Conservation (phyloP, 352 stramenopile genomes). For the Phytophthora lateralis region DNA sequence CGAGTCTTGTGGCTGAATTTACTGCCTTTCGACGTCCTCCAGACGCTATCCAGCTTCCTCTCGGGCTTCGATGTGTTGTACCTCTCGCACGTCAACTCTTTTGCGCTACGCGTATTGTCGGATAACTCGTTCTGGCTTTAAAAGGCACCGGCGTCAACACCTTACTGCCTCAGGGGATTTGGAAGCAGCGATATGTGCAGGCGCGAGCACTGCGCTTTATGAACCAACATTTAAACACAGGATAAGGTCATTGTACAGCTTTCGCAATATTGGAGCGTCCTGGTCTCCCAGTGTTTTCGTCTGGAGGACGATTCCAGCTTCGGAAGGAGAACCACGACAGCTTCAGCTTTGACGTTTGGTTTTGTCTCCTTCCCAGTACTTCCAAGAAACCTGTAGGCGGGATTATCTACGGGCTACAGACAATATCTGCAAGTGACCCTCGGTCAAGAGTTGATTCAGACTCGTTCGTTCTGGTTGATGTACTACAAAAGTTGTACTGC, state of each 20-base stretch:
- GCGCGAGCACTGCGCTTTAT: constrained; percentile 2
- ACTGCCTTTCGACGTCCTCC: constrained; percentile 2
- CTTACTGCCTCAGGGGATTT: neutral
- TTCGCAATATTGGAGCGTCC: constrained; percentile 1
- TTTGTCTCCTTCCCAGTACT: constrained; percentile 12
- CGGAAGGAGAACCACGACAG: neutral
- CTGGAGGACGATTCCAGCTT: constrained; percentile 4
- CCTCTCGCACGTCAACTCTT: constrained; percentile 18
- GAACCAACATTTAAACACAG: neutral
- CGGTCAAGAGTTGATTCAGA: constrained; percentile 1
- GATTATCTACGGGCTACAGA: constrained; percentile 16
- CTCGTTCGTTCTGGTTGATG: constrained; percentile 17
- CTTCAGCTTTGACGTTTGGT: constrained; percentile 24
- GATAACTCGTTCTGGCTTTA: constrained; percentile 10
- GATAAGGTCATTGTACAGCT: neutral
- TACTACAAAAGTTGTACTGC: constrained; percentile 1
- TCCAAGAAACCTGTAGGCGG: constrained; percentile 1
- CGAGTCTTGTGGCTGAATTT: constrained; percentile 8
- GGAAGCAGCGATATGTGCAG: constrained; percentile 11
- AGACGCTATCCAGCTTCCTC: constrained; percentile 7
- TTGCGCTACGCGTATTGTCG: constrained; percentile 13
- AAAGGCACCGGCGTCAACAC: neutral
- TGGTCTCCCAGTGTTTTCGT: constrained; percentile 3
- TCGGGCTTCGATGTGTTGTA: constrained; percentile 14
- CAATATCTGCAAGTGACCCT: neutral